A percentile compares a stretch with the other conserved stretches of the same genome.
These are phyloP conservation scores for Malus sylvestris DNA, from an alignment of 306 rosid genomes.

Conservation along the genomic window DNA sequence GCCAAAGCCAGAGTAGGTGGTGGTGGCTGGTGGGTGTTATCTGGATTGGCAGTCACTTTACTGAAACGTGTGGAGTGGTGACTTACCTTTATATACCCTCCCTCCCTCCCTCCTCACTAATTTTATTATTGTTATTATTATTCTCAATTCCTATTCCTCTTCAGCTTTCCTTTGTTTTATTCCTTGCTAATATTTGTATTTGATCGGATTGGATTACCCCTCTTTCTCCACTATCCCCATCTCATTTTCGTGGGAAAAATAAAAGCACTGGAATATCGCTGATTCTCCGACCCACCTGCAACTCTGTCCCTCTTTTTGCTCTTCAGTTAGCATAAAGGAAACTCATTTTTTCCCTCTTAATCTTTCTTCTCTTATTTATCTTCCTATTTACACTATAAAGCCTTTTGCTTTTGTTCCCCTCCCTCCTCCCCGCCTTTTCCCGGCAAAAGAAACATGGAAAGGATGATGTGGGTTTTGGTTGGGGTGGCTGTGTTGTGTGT, in stretches of 20 bases:
- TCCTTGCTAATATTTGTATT: neutral
- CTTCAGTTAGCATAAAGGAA: neutral
- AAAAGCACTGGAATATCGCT: conserved; percentile 29
- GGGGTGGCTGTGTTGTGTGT: conserved; percentile 28
- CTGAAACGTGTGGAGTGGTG: too few relatives aligned
- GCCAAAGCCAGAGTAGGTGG: too few relatives aligned
- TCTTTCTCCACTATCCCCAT: neutral
- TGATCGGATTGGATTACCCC: neutral
- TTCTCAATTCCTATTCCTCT: neutral
- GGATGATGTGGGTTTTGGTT: conserved; percentile 26
- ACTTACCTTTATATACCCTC: too few relatives aligned
- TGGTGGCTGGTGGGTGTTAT: too few relatives aligned
- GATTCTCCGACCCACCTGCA: conserved; percentile 28
- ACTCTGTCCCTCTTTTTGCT: conserved; percentile 7
- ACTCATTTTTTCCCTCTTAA: neutral
- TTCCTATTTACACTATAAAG: neutral
- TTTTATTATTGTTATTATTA: too few relatives aligned
- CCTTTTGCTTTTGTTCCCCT: neutral
- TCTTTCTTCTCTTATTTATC: neutral
- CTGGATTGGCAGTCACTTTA: too few relatives aligned
- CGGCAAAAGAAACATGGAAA: conserved; percentile 24
- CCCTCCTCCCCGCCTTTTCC: neutral
- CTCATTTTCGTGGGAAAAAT: conserved; percentile 20
- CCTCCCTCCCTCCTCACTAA: neutral
- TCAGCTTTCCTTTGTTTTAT: neutral